Base-by-base conservation (phyloP, 2,329 filamentous ascomycete genomes). In the Endothia cerciana region DNA sequence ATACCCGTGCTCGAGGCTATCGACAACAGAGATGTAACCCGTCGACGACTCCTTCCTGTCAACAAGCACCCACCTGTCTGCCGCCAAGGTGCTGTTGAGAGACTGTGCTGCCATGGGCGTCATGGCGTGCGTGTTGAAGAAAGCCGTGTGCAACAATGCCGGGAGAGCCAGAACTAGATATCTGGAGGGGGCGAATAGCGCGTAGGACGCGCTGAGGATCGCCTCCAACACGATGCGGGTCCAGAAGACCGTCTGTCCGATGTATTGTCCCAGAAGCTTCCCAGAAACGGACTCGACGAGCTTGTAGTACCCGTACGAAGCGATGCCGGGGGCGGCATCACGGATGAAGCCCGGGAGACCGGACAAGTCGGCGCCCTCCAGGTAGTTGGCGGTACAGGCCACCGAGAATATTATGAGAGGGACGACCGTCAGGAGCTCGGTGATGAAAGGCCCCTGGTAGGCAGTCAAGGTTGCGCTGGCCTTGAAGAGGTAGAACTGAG, bases 21-120 rank as follows among this genome's bases (percentile, higher is more conserved):
- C 92, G 33, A 97, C 76, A 1, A 99, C 92, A 0, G 94, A 97
- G 53, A 99, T 83, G 74, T 99, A 98, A 7, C 95, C 95, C 0
- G 95, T 98, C 59, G 91, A 78, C 0, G 93, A 97, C 77, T 98
- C 95, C 70, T 87, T 84, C 13, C 95, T 89, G 58, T 93, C 94
- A 55, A 98, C 76, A 1, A 98, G 79, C 1, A 87, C 85, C 85
- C 90, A 98, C 19, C 90, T 87, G 43, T 90, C 83, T 0, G 82
- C 77, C 25, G 81, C 78, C 53, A 98, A 79, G 0, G 87, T 89
- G 5, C 79, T 79, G 73, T 97, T 94, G 45, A 95, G 80, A 0
- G 83, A 78, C 1, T 80, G 76, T 0, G 88, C 87, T 0, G 88
- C 87, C 70, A 82, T 80, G 0, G 85, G 81, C 0, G 88, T 85